Conservation (phyloP, 2,329 filamentous ascomycete species). For the Xylariaceae sp. region DNA sequence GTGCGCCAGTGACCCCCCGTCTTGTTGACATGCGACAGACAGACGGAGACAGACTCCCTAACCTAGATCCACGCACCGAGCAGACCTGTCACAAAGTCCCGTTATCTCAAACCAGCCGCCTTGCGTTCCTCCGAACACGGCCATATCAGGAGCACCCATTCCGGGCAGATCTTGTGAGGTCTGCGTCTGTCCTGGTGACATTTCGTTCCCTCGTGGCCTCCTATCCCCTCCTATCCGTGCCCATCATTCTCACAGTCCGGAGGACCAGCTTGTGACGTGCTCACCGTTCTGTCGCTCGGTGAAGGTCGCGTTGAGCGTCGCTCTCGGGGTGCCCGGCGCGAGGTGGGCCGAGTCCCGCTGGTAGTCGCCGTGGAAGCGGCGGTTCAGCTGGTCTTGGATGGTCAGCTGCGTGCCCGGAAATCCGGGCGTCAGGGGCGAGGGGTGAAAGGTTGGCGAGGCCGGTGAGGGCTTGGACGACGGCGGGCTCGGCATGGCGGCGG, state of each 20-base stretch:
- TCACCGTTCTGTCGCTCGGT: constrained; percentile 14
- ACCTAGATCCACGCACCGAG: too few relatives aligned
- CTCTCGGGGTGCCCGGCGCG: constrained; percentile 7
- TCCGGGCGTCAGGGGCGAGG: constrained; percentile 12
- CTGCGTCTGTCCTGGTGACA: too few relatives aligned
- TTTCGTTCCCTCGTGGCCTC: too few relatives aligned
- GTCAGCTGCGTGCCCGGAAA: constrained; percentile 9
- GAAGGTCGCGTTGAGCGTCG: constrained; percentile 17
- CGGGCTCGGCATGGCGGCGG: not conserved
- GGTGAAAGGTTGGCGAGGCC: constrained; percentile 6
- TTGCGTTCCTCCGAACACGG: too few relatives aligned
- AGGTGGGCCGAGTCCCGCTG: constrained; percentile 2
- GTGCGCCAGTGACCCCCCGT: too few relatives aligned
- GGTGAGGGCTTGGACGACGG: not conserved
- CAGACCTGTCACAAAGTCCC: too few relatives aligned
- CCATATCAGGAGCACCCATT: too few relatives aligned
- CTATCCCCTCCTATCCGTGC: too few relatives aligned
- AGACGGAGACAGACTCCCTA: too few relatives aligned
- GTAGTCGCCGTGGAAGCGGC: not conserved
- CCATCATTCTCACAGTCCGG: not conserved
- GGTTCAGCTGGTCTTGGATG: constrained; percentile 6
- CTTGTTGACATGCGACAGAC: too few relatives aligned
- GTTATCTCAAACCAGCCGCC: too few relatives aligned
- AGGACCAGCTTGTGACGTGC: constrained; percentile 21
- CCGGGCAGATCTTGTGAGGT: too few relatives aligned